Evolutionary conservation across 345 rosid genomes (phyloP).

Genomic region (Hevea brasiliensis): DNA sequence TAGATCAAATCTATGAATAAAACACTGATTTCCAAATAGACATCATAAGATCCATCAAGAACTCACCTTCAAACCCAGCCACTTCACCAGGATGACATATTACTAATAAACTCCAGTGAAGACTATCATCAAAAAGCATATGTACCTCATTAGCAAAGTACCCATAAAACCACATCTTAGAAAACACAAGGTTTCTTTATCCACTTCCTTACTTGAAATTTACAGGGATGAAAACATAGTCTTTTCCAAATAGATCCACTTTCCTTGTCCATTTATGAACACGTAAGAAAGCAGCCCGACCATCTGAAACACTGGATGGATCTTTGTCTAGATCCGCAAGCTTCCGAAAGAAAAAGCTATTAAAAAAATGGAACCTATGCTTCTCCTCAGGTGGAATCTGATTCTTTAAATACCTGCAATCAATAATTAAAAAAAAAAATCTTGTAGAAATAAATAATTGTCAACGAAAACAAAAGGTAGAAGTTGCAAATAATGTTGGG

Average conservation of each 20-base stretch:
- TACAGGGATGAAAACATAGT: conserved; percentile 91
- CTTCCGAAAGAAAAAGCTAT: conserved; percentile 98
- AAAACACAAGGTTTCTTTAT: neutral
- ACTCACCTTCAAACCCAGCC: conserved; percentile 61
- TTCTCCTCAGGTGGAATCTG: conserved; percentile 62
- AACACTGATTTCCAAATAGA: conserved; percentile 10
- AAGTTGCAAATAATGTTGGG: neutral
- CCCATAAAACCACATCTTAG: conserved; percentile 5
- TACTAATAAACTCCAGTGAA: conserved; percentile 97
- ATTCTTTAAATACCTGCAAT: conserved; percentile 79
- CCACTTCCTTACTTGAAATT: conserved; percentile 70
- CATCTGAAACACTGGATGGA: conserved; percentile 92
- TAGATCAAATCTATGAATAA: conserved; percentile 17
- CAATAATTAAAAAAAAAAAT: neutral
- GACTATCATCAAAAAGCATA: conserved; percentile 52
- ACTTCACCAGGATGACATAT: conserved; percentile 93
- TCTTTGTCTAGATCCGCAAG: conserved; percentile 98
- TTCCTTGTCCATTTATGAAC: conserved; percentile 98
- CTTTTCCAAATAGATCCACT: conserved; percentile 87
- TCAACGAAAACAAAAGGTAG: neutral
- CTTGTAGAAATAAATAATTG: neutral
- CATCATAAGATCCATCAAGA: conserved; percentile 9
- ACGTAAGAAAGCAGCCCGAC: conserved; percentile 92
- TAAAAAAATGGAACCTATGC: conserved; percentile 81
- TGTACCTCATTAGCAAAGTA: conserved; percentile 19